Conservation (phyloP, 768 basidiomycete genomes). For the Rickenella mellea region DNA sequence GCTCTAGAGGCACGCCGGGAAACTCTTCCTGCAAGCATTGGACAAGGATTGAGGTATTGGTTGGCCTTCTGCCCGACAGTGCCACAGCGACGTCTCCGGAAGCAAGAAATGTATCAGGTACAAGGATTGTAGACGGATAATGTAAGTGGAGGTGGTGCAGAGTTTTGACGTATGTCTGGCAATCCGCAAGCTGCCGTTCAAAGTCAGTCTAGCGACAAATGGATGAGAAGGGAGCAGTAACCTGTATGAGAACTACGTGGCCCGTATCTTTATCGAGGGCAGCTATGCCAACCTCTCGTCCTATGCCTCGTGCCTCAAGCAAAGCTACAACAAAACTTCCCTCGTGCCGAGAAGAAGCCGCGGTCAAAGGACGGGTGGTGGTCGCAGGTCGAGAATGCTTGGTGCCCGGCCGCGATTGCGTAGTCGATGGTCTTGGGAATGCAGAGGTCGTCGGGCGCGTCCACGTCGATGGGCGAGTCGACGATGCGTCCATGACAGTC, state of each 20-base stretch:
- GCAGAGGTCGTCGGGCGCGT: background rate
- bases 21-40: constrained; percentile 70
- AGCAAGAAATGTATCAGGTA: constrained; percentile 76
- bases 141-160: constrained; percentile 80
- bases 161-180: constrained; percentile 83
- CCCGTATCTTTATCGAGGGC: constrained; percentile 77
- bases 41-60: constrained; percentile 53
- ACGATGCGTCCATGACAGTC: background rate
- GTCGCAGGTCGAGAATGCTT: constrained; percentile 44
- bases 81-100: constrained; percentile 38
- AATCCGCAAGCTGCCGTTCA: constrained; percentile 60
- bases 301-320: constrained; percentile 69
- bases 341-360: constrained; percentile 49
- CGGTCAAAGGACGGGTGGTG: constrained; percentile 59
- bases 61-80: constrained; percentile 33
- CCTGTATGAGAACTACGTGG: constrained; percentile 70
- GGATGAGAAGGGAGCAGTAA: constrained; percentile 15
- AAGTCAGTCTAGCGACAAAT: constrained; percentile 2
- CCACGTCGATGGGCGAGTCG: background rate
- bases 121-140: constrained; percentile 57
- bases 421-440: constrained; percentile 3
- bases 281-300: constrained; percentile 80
- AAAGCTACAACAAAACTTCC: constrained; percentile 58
- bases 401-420: constrained; percentile 7
- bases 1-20: constrained; percentile 53